These are phyloP conservation scores for Gilbertella persicaria DNA, from an alignment of 371 early-diverging fungal species.

Conservation along the genomic window DNA sequence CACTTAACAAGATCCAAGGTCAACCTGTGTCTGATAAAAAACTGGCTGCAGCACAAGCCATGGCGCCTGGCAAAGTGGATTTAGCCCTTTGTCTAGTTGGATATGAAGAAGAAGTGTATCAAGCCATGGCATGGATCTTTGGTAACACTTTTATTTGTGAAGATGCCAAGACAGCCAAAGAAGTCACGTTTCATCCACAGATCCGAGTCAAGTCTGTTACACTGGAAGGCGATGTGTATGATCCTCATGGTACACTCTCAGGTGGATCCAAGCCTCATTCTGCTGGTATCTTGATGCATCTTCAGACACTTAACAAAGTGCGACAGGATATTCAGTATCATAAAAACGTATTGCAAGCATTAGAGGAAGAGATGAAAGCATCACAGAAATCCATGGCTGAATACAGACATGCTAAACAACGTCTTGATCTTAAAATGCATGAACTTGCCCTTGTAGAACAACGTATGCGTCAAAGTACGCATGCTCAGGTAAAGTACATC, in stretches of 20 bases:
- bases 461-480: conserved; percentile 70
- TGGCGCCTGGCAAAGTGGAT: conserved; percentile 84
- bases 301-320: conserved; percentile 68
- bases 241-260: conserved; percentile 96
- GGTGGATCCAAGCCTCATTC: conserved; percentile 92
- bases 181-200: conserved; percentile 83
- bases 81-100: conserved; percentile 84
- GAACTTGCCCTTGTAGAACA: conserved; percentile 71
- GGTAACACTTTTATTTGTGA: conserved; percentile 91
- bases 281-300: conserved; percentile 72
- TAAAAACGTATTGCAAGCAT: conserved; percentile 40
- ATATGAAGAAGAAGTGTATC: conserved; percentile 74
- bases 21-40: conserved; percentile 60
- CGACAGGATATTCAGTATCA: conserved; percentile 52
- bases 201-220: conserved; percentile 92
- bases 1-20: conserved; percentile 93
- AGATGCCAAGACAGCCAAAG: conserved; percentile 85
- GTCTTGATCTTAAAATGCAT: conserved; percentile 73
- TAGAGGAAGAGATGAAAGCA: conserved; percentile 48
- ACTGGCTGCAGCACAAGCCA: conserved; percentile 66
- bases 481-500: conserved; percentile 48
- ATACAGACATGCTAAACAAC: conserved; percentile 54
- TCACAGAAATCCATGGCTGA: conserved; percentile 44
- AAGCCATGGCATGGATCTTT: conserved; percentile 96
- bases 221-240: conserved; percentile 98